phyloP scores from a whole-genome alignment of 2,329 filamentous ascomycete species.

The Furcasterigmium sp. region DNA sequence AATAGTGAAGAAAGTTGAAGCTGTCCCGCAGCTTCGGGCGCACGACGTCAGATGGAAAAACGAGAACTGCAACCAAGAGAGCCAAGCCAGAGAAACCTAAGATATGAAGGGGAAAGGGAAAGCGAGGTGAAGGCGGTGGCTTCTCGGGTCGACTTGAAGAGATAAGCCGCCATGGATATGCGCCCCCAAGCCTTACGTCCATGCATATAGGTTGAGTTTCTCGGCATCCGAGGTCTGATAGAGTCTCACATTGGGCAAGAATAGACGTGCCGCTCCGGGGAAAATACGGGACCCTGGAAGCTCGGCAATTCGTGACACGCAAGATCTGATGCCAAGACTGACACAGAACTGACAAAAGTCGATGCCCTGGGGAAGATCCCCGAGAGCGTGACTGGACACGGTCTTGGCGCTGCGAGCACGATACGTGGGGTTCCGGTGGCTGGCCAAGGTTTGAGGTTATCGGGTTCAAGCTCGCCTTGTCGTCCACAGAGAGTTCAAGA shows the following conservation, averaged over 20 bases:
- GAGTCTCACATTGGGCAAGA: constrained; percentile 9
- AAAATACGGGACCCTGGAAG: constrained; percentile 5
- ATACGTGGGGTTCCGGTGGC: neutral
- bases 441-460: too few species aligned
- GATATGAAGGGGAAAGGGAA: neutral
- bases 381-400: too few species aligned
- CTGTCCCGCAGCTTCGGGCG: constrained; percentile 30
- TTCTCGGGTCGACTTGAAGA: constrained; percentile 1
- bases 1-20: constrained; percentile 20
- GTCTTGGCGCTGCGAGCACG: too few species aligned
- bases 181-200: too few species aligned
- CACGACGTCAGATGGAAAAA: constrained; percentile 11
- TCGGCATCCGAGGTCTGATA: neutral
- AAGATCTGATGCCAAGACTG: constrained; percentile 5
- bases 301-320: constrained; percentile 4
- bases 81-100: constrained; percentile 15
- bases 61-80: constrained; percentile 6
- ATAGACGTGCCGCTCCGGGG: constrained; percentile 10
- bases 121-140: neutral
- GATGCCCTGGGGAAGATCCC: too few species aligned
- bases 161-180: neutral
- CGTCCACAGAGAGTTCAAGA: too few species aligned
- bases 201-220: too few species aligned
- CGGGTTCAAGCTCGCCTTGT: too few species aligned
- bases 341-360: too few species aligned